These are phyloP conservation scores for Zangia roseola DNA, from an alignment of 768 basidiomycete genomes.

Conservation along the genomic window DNA sequence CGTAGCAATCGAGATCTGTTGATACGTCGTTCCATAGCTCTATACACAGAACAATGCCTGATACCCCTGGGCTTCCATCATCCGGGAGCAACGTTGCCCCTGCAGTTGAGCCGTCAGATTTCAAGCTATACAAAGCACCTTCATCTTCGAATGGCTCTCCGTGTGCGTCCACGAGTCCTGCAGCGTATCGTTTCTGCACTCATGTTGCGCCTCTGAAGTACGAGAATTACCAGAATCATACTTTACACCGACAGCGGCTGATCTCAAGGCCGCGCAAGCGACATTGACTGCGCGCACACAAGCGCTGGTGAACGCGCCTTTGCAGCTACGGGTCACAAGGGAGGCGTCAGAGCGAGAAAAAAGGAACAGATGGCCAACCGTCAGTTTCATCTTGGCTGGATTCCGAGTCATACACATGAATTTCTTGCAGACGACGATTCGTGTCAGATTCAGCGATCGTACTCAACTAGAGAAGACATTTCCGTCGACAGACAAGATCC, in stretches of 20 bases:
- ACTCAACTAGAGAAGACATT: conserved; percentile 80
- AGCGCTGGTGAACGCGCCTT: conserved; percentile 65
- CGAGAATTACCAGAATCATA: conserved; percentile 67
- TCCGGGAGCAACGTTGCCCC: background rate
- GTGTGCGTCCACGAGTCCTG: conserved; percentile 32
- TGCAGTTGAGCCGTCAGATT: conserved; percentile 23
- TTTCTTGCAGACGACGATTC: conserved; percentile 65
- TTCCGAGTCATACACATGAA: conserved; percentile 11
- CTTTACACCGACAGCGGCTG: conserved; percentile 68
- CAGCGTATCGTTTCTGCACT: conserved; percentile 1
- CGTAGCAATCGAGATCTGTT: conserved; percentile 12
- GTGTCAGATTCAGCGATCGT: conserved; percentile 78
- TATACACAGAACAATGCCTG: conserved; percentile 24
- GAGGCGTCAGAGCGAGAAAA: conserved; percentile 62
- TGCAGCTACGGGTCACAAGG: conserved; percentile 61
- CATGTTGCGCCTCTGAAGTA: conserved; percentile 24
- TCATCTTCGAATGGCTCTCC: conserved; percentile 25
- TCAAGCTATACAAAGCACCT: conserved; percentile 52
- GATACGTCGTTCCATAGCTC: conserved; percentile 16
- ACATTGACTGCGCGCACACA: conserved; percentile 60
- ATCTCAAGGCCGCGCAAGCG: conserved; percentile 67
- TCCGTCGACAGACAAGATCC: conserved; percentile 76
- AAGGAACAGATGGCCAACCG: conserved; percentile 70
- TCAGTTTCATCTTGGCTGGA: conserved; percentile 30
- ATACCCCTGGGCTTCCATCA: conserved; percentile 14